phyloP scores from a whole-genome alignment of 345 rosid species.

The Geranium brycei region DNA sequence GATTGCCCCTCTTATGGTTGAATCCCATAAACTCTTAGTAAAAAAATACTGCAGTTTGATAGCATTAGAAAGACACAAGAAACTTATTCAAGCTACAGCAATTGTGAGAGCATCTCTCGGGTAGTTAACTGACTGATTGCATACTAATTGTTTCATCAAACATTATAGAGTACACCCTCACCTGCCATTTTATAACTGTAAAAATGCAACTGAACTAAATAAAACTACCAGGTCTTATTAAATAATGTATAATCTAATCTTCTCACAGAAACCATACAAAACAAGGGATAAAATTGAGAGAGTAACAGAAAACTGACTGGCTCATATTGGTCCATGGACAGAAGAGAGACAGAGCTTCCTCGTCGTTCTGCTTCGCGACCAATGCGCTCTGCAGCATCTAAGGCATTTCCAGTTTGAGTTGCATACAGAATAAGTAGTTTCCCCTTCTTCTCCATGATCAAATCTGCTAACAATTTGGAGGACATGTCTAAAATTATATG shows the following conservation, averaged over 20 bases:
- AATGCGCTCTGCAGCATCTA: conserved; percentile 78
- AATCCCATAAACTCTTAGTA: neutral
- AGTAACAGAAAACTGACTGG: conserved; percentile 25
- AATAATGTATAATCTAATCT: too few species aligned
- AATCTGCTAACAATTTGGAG: neutral
- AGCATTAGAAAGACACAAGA: neutral
- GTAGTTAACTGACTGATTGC: neutral
- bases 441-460: conserved; percentile 26
- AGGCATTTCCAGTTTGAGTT: conserved; percentile 70
- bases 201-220: neutral
- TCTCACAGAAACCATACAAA: neutral
- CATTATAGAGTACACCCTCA: neutral
- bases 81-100: neutral
- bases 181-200: neutral
- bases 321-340: conserved; percentile 51
- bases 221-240: neutral
- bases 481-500: too few species aligned
- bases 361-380: conserved; percentile 71
- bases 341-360: conserved; percentile 37
- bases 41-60: neutral
- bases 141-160: neutral
- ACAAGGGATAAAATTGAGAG: neutral
- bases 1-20: neutral
- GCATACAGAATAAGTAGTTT: conserved; percentile 56
- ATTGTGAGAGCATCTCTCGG: neutral